Evolutionary conservation across 2,329 filamentous ascomycete genomes (phyloP).

Genomic region (Alternaria angustiovoidea): DNA sequence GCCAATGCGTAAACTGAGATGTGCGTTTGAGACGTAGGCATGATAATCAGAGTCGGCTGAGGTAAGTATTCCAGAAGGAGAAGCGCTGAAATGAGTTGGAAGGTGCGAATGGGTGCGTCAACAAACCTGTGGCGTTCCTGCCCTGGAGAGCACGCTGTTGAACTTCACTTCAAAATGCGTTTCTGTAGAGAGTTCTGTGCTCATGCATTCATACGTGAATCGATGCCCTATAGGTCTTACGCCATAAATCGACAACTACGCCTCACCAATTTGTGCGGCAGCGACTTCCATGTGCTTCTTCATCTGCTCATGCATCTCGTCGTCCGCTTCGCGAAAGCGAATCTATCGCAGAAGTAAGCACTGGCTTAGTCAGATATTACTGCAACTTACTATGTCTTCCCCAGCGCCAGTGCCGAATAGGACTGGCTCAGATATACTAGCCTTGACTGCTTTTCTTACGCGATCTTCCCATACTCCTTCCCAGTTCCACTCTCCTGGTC

Average conservation of each 20-base stretch:
- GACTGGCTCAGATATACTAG: conserved; percentile 79
- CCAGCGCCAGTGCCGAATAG: conserved; percentile 73
- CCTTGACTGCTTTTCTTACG: conserved; percentile 78
- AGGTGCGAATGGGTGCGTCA: conserved; percentile 7
- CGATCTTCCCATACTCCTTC: conserved; percentile 95
- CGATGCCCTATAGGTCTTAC: not conserved
- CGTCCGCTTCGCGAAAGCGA: conserved; percentile 48
- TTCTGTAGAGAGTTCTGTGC: not conserved
- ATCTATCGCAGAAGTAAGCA: conserved; percentile 40
- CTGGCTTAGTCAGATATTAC: not conserved
- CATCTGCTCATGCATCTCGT: conserved; percentile 44
- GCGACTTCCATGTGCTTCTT: conserved; percentile 38
- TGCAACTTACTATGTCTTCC: conserved; percentile 72
- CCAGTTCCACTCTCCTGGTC: conserved; percentile 94
- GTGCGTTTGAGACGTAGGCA: not conserved
- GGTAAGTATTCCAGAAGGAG: not conserved
- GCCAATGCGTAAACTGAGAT: conserved; percentile 4
- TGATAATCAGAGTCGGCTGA: not conserved
- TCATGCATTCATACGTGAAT: not conserved
- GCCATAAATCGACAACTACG: conserved; percentile 7
- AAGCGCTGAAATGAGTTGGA: not conserved
- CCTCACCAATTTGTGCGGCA: conserved; percentile 25
- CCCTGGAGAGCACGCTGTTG: not conserved
- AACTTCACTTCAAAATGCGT: not conserved
- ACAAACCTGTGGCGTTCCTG: conserved; percentile 7